These are phyloP conservation scores for Capronia coronata DNA, from an alignment of 2,329 filamentous ascomycete species.

Conservation along the genomic window DNA sequence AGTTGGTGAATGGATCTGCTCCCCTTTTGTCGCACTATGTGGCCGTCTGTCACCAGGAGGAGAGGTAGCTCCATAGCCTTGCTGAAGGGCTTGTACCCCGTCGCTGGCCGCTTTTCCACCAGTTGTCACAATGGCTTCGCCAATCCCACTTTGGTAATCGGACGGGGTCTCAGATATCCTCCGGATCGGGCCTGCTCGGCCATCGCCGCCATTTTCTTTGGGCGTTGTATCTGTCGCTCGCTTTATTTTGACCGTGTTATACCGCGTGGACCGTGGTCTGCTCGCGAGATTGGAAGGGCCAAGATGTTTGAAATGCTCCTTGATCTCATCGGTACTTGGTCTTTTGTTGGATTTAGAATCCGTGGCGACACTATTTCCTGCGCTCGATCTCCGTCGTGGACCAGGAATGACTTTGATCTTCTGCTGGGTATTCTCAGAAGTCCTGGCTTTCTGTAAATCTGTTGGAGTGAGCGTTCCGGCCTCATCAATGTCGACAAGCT, in stretches of 20 bases:
- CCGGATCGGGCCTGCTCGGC: constrained; percentile 33
- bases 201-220: constrained; percentile 36
- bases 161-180: constrained; percentile 31
- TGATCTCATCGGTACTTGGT: constrained; percentile 49
- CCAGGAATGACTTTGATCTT: constrained; percentile 30
- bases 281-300: constrained; percentile 59
- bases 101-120: constrained; percentile 57
- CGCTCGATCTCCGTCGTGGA: constrained; percentile 32
- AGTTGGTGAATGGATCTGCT: constrained; percentile 19
- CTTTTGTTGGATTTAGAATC: constrained; percentile 38
- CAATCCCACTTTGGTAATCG: constrained; percentile 47
- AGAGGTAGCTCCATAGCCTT: constrained; percentile 47
- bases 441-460: constrained; percentile 22
- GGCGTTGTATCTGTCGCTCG: constrained; percentile 40
- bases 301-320: constrained; percentile 56
- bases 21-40: constrained; percentile 28
- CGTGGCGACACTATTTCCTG: constrained; percentile 30
- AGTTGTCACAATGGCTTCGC: constrained; percentile 48
- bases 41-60: constrained; percentile 24
- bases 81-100: constrained; percentile 56
- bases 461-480: constrained; percentile 32
- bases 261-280: constrained; percentile 55
- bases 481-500: constrained; percentile 45
- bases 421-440: constrained; percentile 28
- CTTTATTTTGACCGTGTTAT: constrained; percentile 60